Base-by-base conservation (phyloP, 2,329 filamentous ascomycete genomes). In the Onygenales sp. region DNA sequence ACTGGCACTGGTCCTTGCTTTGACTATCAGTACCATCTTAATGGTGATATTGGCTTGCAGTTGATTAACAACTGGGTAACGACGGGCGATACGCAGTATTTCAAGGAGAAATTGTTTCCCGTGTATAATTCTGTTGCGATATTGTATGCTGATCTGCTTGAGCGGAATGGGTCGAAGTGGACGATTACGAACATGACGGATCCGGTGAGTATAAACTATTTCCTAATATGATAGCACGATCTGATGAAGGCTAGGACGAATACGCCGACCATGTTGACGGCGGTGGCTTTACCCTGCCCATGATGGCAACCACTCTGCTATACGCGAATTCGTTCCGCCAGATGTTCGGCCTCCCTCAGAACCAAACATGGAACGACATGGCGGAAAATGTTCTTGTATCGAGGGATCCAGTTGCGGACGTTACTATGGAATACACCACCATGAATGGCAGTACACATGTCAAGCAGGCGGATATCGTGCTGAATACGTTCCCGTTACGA, bases 1-100 rank as follows among this genome's bases (percentile, higher is more conserved):
- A 87, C 85, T 0, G 77, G 73, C 2, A 80, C 78, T 2, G 79
- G 79, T 2, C 76, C 79, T 31, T 87, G 84, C 64, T 85, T 83
- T 59, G 84, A 87, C 64, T 87, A 87, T 58, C 77, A 87, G 63
- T 88, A 87, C 60, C 84, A 87, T 64, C 60, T 87, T 39, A 87
- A 87, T 59, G 82, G 83, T 6, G 84, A 87, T 58, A 86, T 87
- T 58, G 82, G 80, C 0, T 70, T 86, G 33, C 75, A 80, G 1
- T 71, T 85, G 55, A 74, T 79, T 59, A 83, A 84, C 51, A 80
- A 84, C 55, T 82, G 77, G 70, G 72, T 79, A 13, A 74, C 77
- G 1, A 83, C 79, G 46, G 83, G 82, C 13, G 80, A 85, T 61
- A 76, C 73, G 1, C 62, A 74, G 2, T 76, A 74, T 54, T 84